A percentile compares a stretch with the other conserved stretches of the same genome.
phyloP scores from a whole-genome alignment of 1,284 basidiomycete species.

The Uromyces viciae-fabae region DNA sequence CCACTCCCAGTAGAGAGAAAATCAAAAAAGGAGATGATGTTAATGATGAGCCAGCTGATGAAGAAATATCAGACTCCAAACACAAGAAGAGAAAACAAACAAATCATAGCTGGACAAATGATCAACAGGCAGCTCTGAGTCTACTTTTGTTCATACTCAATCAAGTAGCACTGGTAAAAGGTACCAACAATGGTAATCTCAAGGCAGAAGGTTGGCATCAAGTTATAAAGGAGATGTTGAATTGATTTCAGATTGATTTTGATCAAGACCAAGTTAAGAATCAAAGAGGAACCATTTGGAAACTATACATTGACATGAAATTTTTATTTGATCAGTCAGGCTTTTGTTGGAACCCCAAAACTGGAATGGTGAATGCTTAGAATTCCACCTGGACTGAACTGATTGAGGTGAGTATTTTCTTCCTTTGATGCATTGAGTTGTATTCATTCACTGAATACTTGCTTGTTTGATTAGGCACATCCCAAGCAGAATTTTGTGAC shows the following conservation, averaged over 20 bases:
- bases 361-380: too few relatives aligned
- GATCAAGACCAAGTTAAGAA: background rate
- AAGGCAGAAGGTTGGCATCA: background rate
- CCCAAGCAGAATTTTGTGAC: too few relatives aligned
- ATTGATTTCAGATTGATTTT: background rate
- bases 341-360: too few relatives aligned
- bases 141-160: background rate
- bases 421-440: too few relatives aligned
- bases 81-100: background rate
- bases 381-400: too few relatives aligned
- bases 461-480: too few relatives aligned
- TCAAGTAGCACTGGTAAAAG: background rate
- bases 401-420: too few relatives aligned
- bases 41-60: too few relatives aligned
- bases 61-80: too few relatives aligned
- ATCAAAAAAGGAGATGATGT: too few relatives aligned
- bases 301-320: conserved; percentile 2
- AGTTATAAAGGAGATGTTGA: background rate
- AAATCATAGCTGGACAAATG: conserved; percentile 4
- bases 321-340: background rate
- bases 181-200: background rate
- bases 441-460: too few relatives aligned
- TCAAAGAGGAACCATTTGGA: background rate
- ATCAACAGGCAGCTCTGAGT: background rate
- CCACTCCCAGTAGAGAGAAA: too few relatives aligned